Conservation (phyloP, 805 yeast species). For the Diddensiella caesifluorescens region DNA sequence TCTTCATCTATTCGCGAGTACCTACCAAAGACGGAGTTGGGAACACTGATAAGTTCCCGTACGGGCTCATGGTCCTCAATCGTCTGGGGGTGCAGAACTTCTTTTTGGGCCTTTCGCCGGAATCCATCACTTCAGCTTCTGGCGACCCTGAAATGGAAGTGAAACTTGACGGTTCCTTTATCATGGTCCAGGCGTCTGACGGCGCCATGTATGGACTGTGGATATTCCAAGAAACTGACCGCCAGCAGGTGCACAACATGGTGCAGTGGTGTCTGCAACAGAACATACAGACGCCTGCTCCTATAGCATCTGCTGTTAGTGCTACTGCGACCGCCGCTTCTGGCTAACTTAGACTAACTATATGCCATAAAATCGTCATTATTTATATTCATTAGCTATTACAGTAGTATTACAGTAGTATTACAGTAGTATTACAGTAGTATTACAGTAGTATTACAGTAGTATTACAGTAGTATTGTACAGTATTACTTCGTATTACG, state of each 20-base stretch:
- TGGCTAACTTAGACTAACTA: too few species aligned
- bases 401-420: too few species aligned
- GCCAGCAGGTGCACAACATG: constrained; percentile 25
- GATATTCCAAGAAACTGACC: constrained; percentile 33
- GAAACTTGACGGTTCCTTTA: constrained; percentile 31
- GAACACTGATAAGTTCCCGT: constrained; percentile 29
- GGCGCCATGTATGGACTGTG: constrained; percentile 36
- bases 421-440: too few species aligned
- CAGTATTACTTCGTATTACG: too few species aligned
- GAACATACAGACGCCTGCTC: not conserved
- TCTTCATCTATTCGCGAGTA: constrained; percentile 35
- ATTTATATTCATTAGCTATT: too few species aligned
- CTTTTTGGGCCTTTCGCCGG: constrained; percentile 32
- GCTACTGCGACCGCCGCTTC: too few species aligned
- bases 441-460: too few species aligned
- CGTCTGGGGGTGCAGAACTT: constrained; percentile 32
- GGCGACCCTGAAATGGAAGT: constrained; percentile 30
- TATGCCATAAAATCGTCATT: too few species aligned
- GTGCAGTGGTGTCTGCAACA: constrained; percentile 31
- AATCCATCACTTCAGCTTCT: constrained; percentile 15
- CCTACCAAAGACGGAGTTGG: constrained; percentile 14
- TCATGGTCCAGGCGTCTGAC: constrained; percentile 33
- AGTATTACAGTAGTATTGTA: too few species aligned
- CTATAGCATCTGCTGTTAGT: not conserved
- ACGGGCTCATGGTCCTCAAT: constrained; percentile 35